Evolutionary conservation across 768 basidiomycete species (phyloP), one percentile per base, ranked within the genome.

Genomic region (Leccinum subgranulosum): DNA sequence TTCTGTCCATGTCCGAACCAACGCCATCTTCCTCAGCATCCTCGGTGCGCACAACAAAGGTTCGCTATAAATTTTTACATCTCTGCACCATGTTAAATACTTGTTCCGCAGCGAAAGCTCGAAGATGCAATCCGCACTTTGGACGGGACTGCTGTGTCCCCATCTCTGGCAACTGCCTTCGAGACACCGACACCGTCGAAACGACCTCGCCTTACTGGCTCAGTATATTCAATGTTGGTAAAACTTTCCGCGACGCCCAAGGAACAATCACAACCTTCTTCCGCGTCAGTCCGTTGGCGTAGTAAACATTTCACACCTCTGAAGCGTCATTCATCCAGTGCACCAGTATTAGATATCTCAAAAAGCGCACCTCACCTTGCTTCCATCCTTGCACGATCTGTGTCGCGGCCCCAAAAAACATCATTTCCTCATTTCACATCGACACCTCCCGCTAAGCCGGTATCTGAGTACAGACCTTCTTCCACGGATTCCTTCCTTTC

Each of bases 81-180:
- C 33, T 47, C 12, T 27, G 33, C 43, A 8, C 19, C 43, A 45
- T 41, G 1, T 10, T 21, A 17, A 36, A 6, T 23, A 19, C 8
- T 25, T 31, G 21, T 47, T 28, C 2, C 14, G 29, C 58, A 92
- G 88, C 81, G 91, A 50, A 93, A 92, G 73, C 81, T 92, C 49
- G 86, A 90, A 58, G 90, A 92, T 72, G 92, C 88, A 29, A 82
- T 93, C 57, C 83, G 86, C 53, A 79, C 74, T 43, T 69, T 93
- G 52, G 91, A 93, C 66, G 80, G 76, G 51, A 88, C 85, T 11
- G 81, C 89, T 19, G 73, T 74, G 15, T 64, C 79, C 2, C 63
- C 68, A 8, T 73, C 76, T 19, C 31, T 64, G 10, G 23, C 61
- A 55, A 63, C 73, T 59, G 19, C 55, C 12, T 47, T 57, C 55